Evolutionary conservation across 164 flowering plant genomes (phyloP), one percentile per base, ranked within the genome.

Genomic region (Brasenia schreberi): DNA sequence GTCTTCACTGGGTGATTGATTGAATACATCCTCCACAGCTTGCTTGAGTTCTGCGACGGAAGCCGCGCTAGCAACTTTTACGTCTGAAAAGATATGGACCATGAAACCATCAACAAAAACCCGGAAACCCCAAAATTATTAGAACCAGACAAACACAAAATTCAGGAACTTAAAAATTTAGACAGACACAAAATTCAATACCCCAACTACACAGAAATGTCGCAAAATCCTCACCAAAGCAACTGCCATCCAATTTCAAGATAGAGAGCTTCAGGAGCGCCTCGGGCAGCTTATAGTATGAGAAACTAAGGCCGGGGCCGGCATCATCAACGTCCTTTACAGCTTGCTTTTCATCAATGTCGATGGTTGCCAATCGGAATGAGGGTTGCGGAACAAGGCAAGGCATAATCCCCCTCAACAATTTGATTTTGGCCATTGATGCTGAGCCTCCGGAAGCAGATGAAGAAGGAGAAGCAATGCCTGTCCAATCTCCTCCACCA

Each of bases 211-310:
- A 33, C 39, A 33, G 39, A 33, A 33, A 33, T 33, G 39, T 33
- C 39, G 4, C 39, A 49, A 49, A 14, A 9, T 49, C 16, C 56
- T 61, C 76, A 93, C 98, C 87, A 56, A 93, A 93, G 49, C 73
- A 74, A 63, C 96, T 84, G 56, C 90, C 92, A 62, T 93, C 97
- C 76, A 93, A 79, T 78, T 89, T 93, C 80, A 77, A 76, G 56
- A 93, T 74, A 62, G 87, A 69, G 75, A 90, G 95, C 68, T 70
- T 83, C 70, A 87, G 67, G 58, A 86, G 83, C 64, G 77, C 71
- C 59, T 72, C 76, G 60, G 86, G 87, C 9, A 94, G 83, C 78
- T 72, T 79, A 19, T 63, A 44, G 62, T 87, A 94, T 5, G 77
- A 76, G 42, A 70, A 61, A n/a, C 80, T 76, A 65, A 72, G 71